A percentile compares a stretch with the other conserved stretches of the same genome.
Evolutionary conservation across 768 basidiomycete genomes (phyloP).

Genomic region (Panus rudis): DNA sequence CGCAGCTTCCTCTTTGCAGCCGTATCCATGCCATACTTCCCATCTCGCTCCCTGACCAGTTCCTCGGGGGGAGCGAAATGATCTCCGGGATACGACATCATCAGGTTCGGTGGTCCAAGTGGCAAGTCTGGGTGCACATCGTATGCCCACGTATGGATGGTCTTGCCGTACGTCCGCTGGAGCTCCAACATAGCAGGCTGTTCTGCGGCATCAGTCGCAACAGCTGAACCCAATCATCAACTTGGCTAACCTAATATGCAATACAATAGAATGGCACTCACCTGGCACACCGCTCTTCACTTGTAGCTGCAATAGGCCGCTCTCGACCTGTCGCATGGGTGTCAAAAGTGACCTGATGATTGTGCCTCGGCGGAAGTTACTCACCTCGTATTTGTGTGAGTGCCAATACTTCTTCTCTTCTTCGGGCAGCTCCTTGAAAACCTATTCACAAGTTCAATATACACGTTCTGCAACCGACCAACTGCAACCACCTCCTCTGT

Average conservation of each 20-base stretch:
- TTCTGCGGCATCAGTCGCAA: conserved; percentile 29
- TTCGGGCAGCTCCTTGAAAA: conserved; percentile 33
- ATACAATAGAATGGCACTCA: neutral
- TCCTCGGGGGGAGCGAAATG: conserved; percentile 26
- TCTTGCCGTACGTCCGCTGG: conserved; percentile 42
- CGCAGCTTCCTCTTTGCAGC: conserved; percentile 28
- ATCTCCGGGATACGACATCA: conserved; percentile 38
- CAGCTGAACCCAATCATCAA: conserved; percentile 7
- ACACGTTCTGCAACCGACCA: neutral
- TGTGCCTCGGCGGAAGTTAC: neutral
- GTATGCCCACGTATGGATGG: conserved; percentile 31
- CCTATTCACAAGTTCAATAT: conserved; percentile 12
- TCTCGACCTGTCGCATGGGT: conserved; percentile 23
- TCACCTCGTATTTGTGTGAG: conserved; percentile 41
- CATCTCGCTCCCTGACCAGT: conserved; percentile 27
- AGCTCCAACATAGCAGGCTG: conserved; percentile 36
- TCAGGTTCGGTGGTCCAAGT: conserved; percentile 39
- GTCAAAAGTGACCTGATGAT: neutral
- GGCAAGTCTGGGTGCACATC: conserved; percentile 35
- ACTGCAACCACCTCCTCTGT: conserved; percentile 27
- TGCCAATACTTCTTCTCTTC: conserved; percentile 50
- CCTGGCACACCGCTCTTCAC: conserved; percentile 23
- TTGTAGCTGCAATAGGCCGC: conserved; percentile 26
- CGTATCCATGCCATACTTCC: conserved; percentile 27
- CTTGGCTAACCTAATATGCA: neutral